phyloP scores from a whole-genome alignment of 345 rosid genomes.

The Iberis pinnata region DNA sequence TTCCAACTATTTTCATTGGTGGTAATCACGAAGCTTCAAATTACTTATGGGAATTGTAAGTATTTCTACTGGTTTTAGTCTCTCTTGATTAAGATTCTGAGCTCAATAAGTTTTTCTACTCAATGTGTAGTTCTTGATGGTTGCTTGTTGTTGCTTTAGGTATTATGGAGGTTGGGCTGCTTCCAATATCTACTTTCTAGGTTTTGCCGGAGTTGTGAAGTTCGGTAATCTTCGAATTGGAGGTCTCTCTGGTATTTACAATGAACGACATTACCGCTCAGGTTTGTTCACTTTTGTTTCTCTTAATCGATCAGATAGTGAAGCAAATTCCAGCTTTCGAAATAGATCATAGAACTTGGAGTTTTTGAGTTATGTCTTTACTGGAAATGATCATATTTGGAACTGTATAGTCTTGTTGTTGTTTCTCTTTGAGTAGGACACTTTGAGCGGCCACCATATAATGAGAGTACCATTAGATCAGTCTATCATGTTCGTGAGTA shows the following conservation, averaged over 20 bases:
- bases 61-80: neutral
- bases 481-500: constrained; percentile 88
- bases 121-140: constrained; percentile 11
- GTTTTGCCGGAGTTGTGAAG: constrained; percentile 77
- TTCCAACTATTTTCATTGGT: constrained; percentile 90
- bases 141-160: constrained; percentile 33
- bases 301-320: neutral
- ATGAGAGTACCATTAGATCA: constrained; percentile 55
- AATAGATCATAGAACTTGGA: neutral
- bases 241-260: constrained; percentile 89
- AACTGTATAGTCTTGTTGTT: neutral
- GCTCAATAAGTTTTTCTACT: constrained; percentile 1
- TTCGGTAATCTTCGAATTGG: constrained; percentile 80
- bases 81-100: neutral
- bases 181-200: constrained; percentile 74
- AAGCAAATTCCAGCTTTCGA: neutral
- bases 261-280: constrained; percentile 43
- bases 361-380: neutral
- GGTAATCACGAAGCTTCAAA: constrained; percentile 98
- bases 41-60: constrained; percentile 89
- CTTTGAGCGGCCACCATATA: constrained; percentile 77
- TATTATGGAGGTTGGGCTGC: constrained; percentile 98
- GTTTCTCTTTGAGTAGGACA: constrained; percentile 57
- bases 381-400: neutral
- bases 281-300: constrained; percentile 37